These are phyloP conservation scores for Entomortierella lignicola DNA, from an alignment of 192 early-diverging fungal species.

Conservation along the genomic window DNA sequence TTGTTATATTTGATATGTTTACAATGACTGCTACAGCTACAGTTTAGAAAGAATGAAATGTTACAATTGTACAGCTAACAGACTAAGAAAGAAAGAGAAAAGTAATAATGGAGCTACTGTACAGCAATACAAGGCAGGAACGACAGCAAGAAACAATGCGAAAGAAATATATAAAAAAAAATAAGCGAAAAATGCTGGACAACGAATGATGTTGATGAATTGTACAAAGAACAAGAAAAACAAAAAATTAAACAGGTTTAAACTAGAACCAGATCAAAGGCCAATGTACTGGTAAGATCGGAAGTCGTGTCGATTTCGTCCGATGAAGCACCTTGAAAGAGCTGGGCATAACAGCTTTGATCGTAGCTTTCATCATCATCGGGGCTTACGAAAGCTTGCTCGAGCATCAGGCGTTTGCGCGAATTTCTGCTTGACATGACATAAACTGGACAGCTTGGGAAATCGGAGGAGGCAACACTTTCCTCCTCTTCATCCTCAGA, in stretches of 20 bases:
- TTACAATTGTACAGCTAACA: conserved; percentile 21
- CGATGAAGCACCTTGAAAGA: conserved; percentile 36
- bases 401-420: conserved; percentile 53
- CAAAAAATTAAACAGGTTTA: conserved; percentile 10
- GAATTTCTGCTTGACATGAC: conserved; percentile 52
- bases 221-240: not conserved
- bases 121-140: conserved; percentile 8
- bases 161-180: conserved; percentile 1
- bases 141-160: not conserved
- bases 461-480: conserved; percentile 7
- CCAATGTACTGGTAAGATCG: conserved; percentile 31
- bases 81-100: conserved; percentile 6
- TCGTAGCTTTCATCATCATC: conserved; percentile 33
- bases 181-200: not conserved
- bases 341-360: conserved; percentile 31
- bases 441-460: conserved; percentile 28
- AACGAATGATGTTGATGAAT: conserved; percentile 5
- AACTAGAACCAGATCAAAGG: conserved; percentile 42
- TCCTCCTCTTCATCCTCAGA: conserved; percentile 35
- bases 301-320: conserved; percentile 14
- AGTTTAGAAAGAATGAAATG: conserved; percentile 7
- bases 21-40: conserved; percentile 26
- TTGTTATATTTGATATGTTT: conserved; percentile 22
- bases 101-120: conserved; percentile 7
- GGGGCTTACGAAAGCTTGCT: conserved; percentile 47